Base-by-base conservation (phyloP, 169 alveolate genomes). In the Sarcocystis neurona region DNA sequence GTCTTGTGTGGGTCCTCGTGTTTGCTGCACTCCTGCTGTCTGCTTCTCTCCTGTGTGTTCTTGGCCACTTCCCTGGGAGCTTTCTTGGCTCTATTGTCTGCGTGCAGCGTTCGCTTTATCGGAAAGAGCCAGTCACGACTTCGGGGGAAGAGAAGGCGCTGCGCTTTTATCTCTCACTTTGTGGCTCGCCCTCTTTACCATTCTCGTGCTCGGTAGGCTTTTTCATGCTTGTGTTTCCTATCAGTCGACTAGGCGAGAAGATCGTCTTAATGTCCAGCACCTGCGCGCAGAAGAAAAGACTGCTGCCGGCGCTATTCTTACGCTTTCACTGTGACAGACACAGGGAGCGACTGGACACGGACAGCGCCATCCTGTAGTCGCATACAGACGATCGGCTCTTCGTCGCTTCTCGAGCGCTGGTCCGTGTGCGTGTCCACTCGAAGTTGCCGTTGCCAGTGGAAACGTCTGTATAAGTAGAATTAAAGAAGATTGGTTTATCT, bases 91-190 rank as follows among this genome's bases (percentile, higher is more conserved):
- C 66, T 53, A 53, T 63, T 10, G 53, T 32, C 37, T 72, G 10
- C 32, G 39, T 72, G 43, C 86, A 85, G 92, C 93, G 32, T 87
- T 91, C 46, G 93, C 93, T 12, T 70, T 91, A 50, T 85, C 93
- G 75, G 85, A 84, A 34, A 60, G 93, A 68, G 93, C 93, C 32
- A 78, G 88, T 8, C 92, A 63, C 32, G 93, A 91, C 78, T 91
- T 91, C 85, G 92, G 92, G 30, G 92, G 89, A 2, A 63, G 34
- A 46, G 92, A 60, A 47, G 92, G 92, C 44, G 58, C 82, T n/a
- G 92, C 92, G n/a, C 75, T 91, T 46, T 91, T 91, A 41, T 68
- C 93, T 27, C 50, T 86, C 68, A 86, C 93, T 4, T 68, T 80
- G 20, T 60, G 63, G 20, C 78, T 77, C 63, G 89, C 92, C 5